Base-by-base conservation (phyloP, 139 green algal genomes). In the Auxenochlorella pyrenoidosa region DNA sequence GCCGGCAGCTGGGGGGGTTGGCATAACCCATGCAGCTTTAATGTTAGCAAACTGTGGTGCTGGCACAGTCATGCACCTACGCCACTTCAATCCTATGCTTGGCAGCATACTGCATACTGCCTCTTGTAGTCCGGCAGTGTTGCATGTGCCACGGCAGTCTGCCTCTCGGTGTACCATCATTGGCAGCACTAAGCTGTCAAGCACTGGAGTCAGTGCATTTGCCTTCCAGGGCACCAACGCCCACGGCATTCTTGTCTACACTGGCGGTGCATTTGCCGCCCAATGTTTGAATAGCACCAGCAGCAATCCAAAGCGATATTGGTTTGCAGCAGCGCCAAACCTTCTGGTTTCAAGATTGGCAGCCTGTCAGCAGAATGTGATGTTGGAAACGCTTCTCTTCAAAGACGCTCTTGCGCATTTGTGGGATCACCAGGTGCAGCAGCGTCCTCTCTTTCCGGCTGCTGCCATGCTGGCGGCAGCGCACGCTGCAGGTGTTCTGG, bases 1-100 rank as follows among this genome's bases (percentile, higher is more conserved):
- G 89, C 93, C 95, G 10, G 96, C 91, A 3, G 91, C 95, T 18
- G 96, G 95, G n/a, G 51, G 95, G 19, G 89, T 92, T 19, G 95
- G 93, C 16, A 73, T 92, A 40, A 73, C 79, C 32, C 84, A 92
- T 75, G 88, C 90, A 43, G 54, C 88, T 0, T 43, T 51, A 19
- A 63, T 63, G 54, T 24, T 63, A 63, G 54, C 15, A 24, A 63
- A 24, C 16, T 28, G 54, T 22, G 22, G 16, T 4, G 18, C 54
- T 63, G 16, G 16, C 54, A 63, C 54, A 63, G 54, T 63, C 54
- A 24, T 63, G 54, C 54, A 63, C 54, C 54, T 63, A 28, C 54
- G 54, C 54, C 54, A 63, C 15, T 63, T 63, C 54, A 63, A 63
- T 24, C 54, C 54, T 24, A 63, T 63, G 54, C 54, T 63, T 8